These are phyloP conservation scores for Aspergillus costaricaensis DNA, from an alignment of 2,329 filamentous ascomycete species.

Conservation along the genomic window DNA sequence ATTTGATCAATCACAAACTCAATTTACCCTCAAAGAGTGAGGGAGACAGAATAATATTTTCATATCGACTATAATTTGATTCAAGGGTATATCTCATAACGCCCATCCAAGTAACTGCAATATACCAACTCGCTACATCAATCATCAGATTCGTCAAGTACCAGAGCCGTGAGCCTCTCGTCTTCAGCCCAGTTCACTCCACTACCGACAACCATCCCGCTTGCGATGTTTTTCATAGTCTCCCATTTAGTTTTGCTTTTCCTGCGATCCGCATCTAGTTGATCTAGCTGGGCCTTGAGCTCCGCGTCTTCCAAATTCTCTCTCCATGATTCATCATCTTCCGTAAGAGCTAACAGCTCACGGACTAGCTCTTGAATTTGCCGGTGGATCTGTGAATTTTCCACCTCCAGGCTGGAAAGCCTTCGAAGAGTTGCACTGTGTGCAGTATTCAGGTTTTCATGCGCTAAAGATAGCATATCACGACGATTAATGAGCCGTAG, in stretches of 20 bases:
- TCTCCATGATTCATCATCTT: slow-evolving; percentile 54
- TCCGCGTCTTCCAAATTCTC: slow-evolving; percentile 58
- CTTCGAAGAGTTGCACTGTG: slow-evolving; percentile 55
- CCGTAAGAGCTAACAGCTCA: slow-evolving; percentile 64
- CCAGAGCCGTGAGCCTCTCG: slow-evolving; percentile 66
- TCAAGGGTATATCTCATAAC: slow-evolving; percentile 15
- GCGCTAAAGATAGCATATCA: slow-evolving; percentile 65
- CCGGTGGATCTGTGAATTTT: slow-evolving; percentile 58
- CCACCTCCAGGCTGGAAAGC: slow-evolving; percentile 59
- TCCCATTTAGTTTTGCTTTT: slow-evolving; percentile 68
- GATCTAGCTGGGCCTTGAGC: slow-evolving; percentile 58
- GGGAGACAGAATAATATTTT: not conserved
- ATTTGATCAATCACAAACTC: slow-evolving; percentile 1
- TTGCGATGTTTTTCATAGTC: slow-evolving; percentile 75
- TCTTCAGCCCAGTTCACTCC: slow-evolving; percentile 80
- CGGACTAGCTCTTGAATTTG: slow-evolving; percentile 65
- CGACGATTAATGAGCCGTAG: slow-evolving; percentile 66
- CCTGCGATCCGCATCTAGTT: slow-evolving; percentile 61
- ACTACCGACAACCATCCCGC: slow-evolving; percentile 76
- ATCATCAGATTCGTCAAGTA: slow-evolving; percentile 67
- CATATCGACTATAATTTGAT: not conserved
- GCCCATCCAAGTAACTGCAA: slow-evolving; percentile 11
- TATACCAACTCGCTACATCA: slow-evolving; percentile 24
- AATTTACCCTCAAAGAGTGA: not conserved
- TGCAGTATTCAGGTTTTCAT: slow-evolving; percentile 61